A percentile compares a stretch with the other conserved stretches of the same genome.
phyloP scores from a whole-genome alignment of 129 eudicot genomes.

The Ambrosia trifida region DNA sequence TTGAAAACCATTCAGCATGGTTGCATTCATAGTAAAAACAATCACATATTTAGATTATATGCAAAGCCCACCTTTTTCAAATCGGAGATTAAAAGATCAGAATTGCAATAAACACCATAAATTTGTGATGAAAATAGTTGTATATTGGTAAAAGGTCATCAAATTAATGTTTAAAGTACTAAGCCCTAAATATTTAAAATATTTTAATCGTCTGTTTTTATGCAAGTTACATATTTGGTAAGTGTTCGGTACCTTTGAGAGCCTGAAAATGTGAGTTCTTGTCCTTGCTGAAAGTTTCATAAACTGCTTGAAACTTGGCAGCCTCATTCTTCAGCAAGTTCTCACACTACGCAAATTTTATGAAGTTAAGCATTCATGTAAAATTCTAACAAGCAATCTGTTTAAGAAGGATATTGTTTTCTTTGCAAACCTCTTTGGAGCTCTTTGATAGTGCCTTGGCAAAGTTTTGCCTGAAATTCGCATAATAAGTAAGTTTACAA shows the following conservation, averaged over 20 bases:
- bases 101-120: background rate
- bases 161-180: background rate
- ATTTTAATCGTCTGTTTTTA: background rate
- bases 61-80: background rate
- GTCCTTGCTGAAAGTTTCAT: conserved; percentile 80
- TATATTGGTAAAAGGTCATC: background rate
- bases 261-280: conserved; percentile 80
- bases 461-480: conserved; percentile 65
- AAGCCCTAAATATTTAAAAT: background rate
- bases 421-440: conserved; percentile 81
- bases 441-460: conserved; percentile 92
- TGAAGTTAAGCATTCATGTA: conserved; percentile 14
- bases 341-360: conserved; percentile 63
- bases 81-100: background rate
- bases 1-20: background rate
- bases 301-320: conserved; percentile 71
- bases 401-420: conserved; percentile 15
- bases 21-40: background rate
- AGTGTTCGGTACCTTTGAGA: conserved; percentile 59
- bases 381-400: conserved; percentile 4
- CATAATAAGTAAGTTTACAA: conserved; percentile 7
- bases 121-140: too few relatives aligned
- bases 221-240: background rate
- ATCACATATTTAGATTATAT: background rate
- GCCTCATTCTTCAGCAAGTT: conserved; percentile 76